Evolutionary conservation across 2,329 filamentous ascomycete species (phyloP), one percentile per base, ranked within the genome.

Genomic region (Plenodomus tracheiphilus): DNA sequence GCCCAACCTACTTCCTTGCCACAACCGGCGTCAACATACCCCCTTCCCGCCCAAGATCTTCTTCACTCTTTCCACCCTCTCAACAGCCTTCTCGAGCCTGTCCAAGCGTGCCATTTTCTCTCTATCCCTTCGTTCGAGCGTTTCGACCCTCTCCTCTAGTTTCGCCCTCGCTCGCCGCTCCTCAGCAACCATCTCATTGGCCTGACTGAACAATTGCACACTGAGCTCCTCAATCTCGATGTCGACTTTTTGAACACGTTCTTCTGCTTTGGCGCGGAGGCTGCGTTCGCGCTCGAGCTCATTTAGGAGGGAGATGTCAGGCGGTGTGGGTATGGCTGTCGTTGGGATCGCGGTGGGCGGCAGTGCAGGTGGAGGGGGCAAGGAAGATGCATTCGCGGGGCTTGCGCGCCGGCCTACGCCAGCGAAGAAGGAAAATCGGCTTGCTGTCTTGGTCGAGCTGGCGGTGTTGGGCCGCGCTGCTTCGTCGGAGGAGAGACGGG

Each of bases 111-210:
- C 79, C 61, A 80, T 78, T 77, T 91, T 90, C 58, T 91, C 88
- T 40, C 69, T 73, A 50, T 93, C 89, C 51, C 88, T 77, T 61
- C 79, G 75, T 74, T 92, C 88, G 18, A 94, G 73, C 62, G 85
- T 77, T 49, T 77, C 81, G 7, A 94, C 81, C 34, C 87, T 76
- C 68, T 87, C 84, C 74, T 91, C 87, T 19, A 94, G 78, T 64
- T 80, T 82, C 5, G 87, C 87, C 49, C 88, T 77, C 28, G 86
- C 87, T 47, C 84, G 81, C 37, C 89, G 77, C 77, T 94, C 89
- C 16, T 81, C 78, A 2, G 89, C 88, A 17, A 94, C 89, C 89
- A 94, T 94, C 74, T 91, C 85, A 69, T 94, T 94, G 43, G 89
- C 89, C 75, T 92, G 86, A 74, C 89, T 85, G 69, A 94, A 94